Conservation (phyloP, 2,329 filamentous ascomycete genomes). For the Fusarium concolor region DNA sequence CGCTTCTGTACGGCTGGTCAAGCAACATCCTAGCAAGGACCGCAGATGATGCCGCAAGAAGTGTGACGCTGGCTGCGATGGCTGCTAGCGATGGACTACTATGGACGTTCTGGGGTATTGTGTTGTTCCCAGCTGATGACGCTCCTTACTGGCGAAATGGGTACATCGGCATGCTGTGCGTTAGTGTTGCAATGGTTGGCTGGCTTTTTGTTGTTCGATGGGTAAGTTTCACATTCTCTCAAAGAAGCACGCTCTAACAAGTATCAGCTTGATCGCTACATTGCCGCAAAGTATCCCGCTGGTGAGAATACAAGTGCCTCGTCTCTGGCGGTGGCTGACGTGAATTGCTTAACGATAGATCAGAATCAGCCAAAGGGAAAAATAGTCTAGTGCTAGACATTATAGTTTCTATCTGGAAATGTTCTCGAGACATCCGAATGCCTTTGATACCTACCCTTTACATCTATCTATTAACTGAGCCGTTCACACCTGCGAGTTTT, state of each 20-base stretch:
- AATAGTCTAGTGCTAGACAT: too few relatives aligned
- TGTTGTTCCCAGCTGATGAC: constrained; percentile 56
- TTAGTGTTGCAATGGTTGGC: not conserved
- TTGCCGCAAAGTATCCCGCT: constrained; percentile 5
- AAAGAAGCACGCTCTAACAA: not conserved
- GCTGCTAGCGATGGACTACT: constrained; percentile 53
- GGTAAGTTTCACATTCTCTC: not conserved
- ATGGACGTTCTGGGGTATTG: constrained; percentile 61
- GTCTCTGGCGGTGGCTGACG: not conserved
- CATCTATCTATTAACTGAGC: too few relatives aligned
- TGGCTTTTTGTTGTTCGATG: constrained; percentile 37
- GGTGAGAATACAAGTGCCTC: not conserved
- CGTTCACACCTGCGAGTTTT: too few relatives aligned
- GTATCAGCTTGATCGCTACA: constrained; percentile 17
- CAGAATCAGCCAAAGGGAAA: too few relatives aligned
- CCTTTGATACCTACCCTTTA: too few relatives aligned
- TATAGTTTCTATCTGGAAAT: too few relatives aligned
- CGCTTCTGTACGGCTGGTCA: constrained; percentile 43
- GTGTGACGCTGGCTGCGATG: constrained; percentile 56
- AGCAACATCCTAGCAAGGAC: constrained; percentile 38
- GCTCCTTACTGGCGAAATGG: constrained; percentile 55
- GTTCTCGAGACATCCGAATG: too few relatives aligned
- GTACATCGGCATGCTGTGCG: constrained; percentile 44
- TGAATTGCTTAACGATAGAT: not conserved
- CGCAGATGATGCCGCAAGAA: constrained; percentile 55